Base-by-base conservation (phyloP, 2,329 filamentous ascomycete species). In the Fusarium agapanthi region DNA sequence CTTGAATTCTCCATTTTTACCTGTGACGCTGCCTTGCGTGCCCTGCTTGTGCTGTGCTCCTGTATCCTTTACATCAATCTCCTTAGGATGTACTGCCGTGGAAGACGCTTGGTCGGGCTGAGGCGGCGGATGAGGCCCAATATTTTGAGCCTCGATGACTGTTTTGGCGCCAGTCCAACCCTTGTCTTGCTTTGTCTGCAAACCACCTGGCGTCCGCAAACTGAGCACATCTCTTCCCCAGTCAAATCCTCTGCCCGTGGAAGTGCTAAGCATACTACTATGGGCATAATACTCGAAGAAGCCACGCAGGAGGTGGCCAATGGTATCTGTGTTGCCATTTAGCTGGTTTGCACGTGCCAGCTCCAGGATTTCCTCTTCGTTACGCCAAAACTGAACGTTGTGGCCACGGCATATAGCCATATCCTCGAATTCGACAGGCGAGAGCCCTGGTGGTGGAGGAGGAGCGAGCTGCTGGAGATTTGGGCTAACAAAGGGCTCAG, bases 281-380 rank as follows among this genome's bases (percentile, higher is more conserved):
- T 92, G 89, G 6, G 93, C 91, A 78, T 92, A 97, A 81, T 97
- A 97, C 75, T 94, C 91, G 78, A 97, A 97, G 83, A 98, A 97
- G 0, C 93, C 93, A 58, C 91, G 88, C 2, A 98, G 85, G 0
- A 98, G 85, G 10, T 87, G 84, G 4, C 93, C 94, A 6, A 95
- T 77, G 0, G 90, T 87, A 64, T 96, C 90, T 3, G 80, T 82
- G 78, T 97, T 97, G 44, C 86, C 83, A 35, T 90, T 93, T 38
- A 95, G 83, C 55, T 87, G 84, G 24, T 89, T 87, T 40, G 84
- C 81, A 3, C 81, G 79, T 11, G 92, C 90, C 3, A 93, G 86
- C 10, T 84, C 82, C 44, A 86, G 81, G 55, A 97, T 95, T 71
- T 91, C 90, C 10, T 86, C 83, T 79, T 95, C 92, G 73, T 95